Base-by-base conservation (phyloP, 176 grass and related monocot genomes). In the Phragmites australis region DNA sequence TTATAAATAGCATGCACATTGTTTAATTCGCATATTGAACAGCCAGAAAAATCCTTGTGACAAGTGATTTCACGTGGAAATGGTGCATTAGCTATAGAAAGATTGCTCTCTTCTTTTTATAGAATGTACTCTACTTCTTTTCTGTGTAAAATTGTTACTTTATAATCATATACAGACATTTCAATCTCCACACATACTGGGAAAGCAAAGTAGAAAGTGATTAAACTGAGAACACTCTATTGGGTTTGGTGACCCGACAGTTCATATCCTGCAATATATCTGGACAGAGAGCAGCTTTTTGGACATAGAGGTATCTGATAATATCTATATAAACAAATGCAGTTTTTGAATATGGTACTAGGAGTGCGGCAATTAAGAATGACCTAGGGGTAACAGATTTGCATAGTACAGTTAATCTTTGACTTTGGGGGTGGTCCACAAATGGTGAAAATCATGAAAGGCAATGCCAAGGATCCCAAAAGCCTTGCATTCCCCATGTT, bases 241-340 rank as follows among this genome's bases (percentile, higher is more conserved):
- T 79, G 19, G 46, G 37, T 59, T 66, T 68, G 41, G 57, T 66
- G 49, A 54, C 37, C 31, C 2, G 41, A 63, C 45, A 72, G 3
- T 63, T 54, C 66, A 79, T 67, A 25, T 59, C 65, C 30, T 51
- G 34, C 2, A 7, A 79, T 50, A 27, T 79, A 74, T 60, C 59
- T 74, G 18, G 50, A 68, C 17, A 51, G 26, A 49, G 19, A 39
- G 39, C 43, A 68, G 16, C 2, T 55, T 69, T 41, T 30, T 37
- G 34, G 34, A 55, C 15, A 54, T 13, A 26, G 15, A 1, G 22
- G 21, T 66, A 40, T 44, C n/a, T 9, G 18, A 64, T 71, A 64
- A 70, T 81, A 63, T 56, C 56, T 76, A 84, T 81, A 85, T 42
- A 89, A 89, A 57, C 1, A 81, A 39, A 58, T 81, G 54, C 40